A percentile compares a stretch with the other conserved stretches of the same genome.
Evolutionary conservation across 805 yeast species (phyloP).

Genomic region (Tetrapisispora arboricola): DNA sequence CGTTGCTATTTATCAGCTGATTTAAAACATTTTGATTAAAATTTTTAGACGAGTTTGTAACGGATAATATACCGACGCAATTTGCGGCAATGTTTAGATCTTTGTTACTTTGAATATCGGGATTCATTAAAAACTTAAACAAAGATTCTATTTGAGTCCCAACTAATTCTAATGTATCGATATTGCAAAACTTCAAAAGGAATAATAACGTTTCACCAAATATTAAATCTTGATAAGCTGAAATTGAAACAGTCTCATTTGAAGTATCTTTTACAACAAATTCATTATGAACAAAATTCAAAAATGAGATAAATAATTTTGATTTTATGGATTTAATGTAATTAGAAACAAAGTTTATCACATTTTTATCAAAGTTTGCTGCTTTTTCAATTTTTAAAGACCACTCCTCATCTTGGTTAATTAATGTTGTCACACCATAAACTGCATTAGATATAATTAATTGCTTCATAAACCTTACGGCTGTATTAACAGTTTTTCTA

Average conservation of each 20-base stretch:
- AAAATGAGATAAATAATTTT: constrained; percentile 19
- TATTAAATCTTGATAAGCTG: constrained; percentile 17
- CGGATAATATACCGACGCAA: constrained; percentile 37
- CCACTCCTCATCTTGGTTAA: constrained; percentile 71
- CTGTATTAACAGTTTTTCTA: constrained; percentile 30
- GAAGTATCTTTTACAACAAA: constrained; percentile 13
- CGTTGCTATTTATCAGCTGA: not conserved
- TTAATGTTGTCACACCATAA: constrained; percentile 39
- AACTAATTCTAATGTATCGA: constrained; percentile 5
- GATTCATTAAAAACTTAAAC: constrained; percentile 13
- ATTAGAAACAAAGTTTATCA: constrained; percentile 23
- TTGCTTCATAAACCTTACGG: constrained; percentile 45
- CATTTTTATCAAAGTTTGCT: constrained; percentile 47
- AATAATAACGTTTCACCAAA: constrained; percentile 31
- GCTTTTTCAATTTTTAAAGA: constrained; percentile 57
- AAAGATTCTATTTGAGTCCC: constrained; percentile 17
- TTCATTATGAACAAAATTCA: constrained; percentile 32
- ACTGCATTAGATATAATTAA: constrained; percentile 58
- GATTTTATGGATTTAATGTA: constrained; percentile 7
- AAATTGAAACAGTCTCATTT: constrained; percentile 10
- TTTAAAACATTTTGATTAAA: constrained; percentile 4
- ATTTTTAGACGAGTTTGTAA: constrained; percentile 7
- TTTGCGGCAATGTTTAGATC: constrained; percentile 33
- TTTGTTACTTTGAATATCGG: constrained; percentile 12
- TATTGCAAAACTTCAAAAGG: constrained; percentile 16